These are phyloP conservation scores for Besnoitia besnoiti DNA, from an alignment of 169 alveolate genomes.

Conservation along the genomic window DNA sequence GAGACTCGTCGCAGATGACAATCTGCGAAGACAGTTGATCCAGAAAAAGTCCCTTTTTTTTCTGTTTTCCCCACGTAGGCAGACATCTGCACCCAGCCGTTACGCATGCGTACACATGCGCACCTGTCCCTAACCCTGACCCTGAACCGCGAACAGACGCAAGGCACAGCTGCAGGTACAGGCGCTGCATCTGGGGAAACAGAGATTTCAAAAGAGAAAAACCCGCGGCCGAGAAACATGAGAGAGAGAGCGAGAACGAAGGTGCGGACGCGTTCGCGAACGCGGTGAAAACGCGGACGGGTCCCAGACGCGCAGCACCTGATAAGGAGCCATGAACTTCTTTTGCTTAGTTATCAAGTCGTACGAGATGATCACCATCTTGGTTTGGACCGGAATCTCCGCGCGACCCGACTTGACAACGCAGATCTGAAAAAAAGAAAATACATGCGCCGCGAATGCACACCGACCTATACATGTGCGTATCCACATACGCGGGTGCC, in stretches of 20 bases:
- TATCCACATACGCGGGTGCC: neutral
- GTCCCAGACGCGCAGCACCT: neutral
- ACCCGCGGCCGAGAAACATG: too few species aligned
- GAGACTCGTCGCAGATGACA: constrained; percentile 97
- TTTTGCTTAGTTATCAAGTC: constrained; percentile 33
- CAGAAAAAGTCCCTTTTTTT: neutral
- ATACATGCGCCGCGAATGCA: too few species aligned
- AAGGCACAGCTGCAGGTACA: too few species aligned
- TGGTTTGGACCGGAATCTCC: neutral
- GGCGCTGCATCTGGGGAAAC: neutral
- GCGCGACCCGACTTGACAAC: constrained; percentile 46
- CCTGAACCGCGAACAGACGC: too few species aligned
- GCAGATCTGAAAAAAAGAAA: constrained; percentile 16
- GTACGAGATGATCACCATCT: constrained; percentile 56
- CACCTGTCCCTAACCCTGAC: too few species aligned
- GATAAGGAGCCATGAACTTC: constrained; percentile 45
- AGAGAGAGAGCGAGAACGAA: too few species aligned
- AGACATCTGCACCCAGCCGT: neutral
- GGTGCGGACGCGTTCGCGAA: too few species aligned
- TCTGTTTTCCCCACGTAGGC: neutral
- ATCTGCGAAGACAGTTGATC: constrained; percentile 64
- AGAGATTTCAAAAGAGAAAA: too few species aligned
- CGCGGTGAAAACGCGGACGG: neutral
- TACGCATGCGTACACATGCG: neutral
- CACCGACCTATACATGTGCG: neutral